These are phyloP conservation scores for Thecaphora frezii DNA, from an alignment of 1,284 basidiomycete genomes.

Conservation along the genomic window DNA sequence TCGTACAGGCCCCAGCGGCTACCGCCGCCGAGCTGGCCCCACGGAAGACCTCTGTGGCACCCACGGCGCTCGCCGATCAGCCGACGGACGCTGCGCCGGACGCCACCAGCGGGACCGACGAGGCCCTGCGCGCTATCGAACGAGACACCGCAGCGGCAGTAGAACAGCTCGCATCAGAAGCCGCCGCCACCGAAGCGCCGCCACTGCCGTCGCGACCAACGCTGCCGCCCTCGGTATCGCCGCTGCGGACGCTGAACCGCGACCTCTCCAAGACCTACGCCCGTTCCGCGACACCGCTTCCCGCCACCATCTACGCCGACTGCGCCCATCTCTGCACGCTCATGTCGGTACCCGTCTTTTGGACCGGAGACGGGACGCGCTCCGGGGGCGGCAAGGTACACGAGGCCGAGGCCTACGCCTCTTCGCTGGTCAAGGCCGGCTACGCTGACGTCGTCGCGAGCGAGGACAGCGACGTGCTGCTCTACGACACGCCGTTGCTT, in stretches of 20 bases:
- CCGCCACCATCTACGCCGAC: constrained; percentile 33
- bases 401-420: constrained; percentile 58
- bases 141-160: too few relatives aligned
- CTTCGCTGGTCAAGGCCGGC: constrained; percentile 48
- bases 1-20: too few relatives aligned
- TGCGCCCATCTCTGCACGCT: constrained; percentile 43
- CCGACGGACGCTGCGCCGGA: too few relatives aligned
- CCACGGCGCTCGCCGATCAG: too few relatives aligned
- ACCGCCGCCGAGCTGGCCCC: too few relatives aligned
- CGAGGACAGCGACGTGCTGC: constrained; percentile 59
- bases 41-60: too few relatives aligned
- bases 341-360: constrained; percentile 48
- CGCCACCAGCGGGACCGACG: too few relatives aligned
- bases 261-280: constrained; percentile 40
- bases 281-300: constrained; percentile 33
- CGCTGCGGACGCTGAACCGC: constrained; percentile 23
- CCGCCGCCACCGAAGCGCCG: too few relatives aligned
- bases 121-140: too few relatives aligned
- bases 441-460: constrained; percentile 56
- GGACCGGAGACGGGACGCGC: constrained; percentile 48
- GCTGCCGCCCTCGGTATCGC: constrained; percentile 6
- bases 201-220: too few relatives aligned
- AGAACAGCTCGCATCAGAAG: too few relatives aligned
- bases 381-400: constrained; percentile 41
- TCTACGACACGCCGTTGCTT: constrained; percentile 55